Evolutionary conservation across 352 stramenopile species (phyloP), one percentile per base, ranked within the genome.

Genomic region (Globisporangium polare): DNA sequence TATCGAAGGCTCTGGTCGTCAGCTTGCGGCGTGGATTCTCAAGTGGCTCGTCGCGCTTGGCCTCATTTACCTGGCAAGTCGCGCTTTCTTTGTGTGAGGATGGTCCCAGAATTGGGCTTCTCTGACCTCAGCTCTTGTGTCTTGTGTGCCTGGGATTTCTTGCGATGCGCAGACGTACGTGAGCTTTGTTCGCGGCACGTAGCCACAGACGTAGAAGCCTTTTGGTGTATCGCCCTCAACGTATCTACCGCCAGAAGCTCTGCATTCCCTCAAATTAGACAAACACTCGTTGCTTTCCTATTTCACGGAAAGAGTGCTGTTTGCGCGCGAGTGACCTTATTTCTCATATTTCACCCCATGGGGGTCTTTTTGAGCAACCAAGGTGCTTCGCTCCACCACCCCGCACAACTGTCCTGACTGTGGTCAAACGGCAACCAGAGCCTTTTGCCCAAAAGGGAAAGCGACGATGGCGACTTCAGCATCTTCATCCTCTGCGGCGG

Each of bases 21-120:
- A 78, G 45, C 66, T 88, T 37, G 53, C 76, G 53, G 68, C 74
- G 22, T 89, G 82, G 65, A 27, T 86, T 4, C 41, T 82, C 22
- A 91, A 91, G 68, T 89, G 79, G 79, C 12, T 80, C 63, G 45
- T 89, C 59, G 72, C 79, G 60, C 46, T 87, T 5, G 59, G 56
- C 4, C 66, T 89, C 63, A 68, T 89, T 37, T 62, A 86, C 51
- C 64, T 59, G 66, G 81, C 89, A 58, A 49, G 77, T 39, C 9
- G 33, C 33, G 33, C 33, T 22, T 5, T n/a, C 18, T 24, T 24
- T 20, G 15, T 42, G 39, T 45, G 37, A 13, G n/a, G n/a, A n/a
- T n/a, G n/a, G n/a, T n/a, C 9, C 8, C 5, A 7, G 9, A 42
- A 4, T 42, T 3, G 15, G 4, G 37, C 37, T 3, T 42, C 37